phyloP scores from a whole-genome alignment of 306 rosid genomes.

The Styphnolobium japonicum region DNA sequence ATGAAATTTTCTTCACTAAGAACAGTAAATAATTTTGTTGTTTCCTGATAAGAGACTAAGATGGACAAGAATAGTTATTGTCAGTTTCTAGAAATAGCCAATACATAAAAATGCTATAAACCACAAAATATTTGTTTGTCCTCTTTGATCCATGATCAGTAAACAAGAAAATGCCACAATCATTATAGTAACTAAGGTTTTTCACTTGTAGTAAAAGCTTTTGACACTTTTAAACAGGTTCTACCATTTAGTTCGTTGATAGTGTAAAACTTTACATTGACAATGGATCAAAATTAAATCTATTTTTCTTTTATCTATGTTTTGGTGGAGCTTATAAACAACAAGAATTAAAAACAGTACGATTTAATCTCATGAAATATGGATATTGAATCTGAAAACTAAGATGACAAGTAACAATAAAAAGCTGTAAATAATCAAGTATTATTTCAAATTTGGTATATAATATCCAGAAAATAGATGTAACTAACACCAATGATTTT shows the following conservation, averaged over 20 bases:
- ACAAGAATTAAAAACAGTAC: background rate
- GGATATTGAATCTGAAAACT: background rate
- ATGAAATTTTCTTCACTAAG: background rate
- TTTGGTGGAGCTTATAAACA: background rate
- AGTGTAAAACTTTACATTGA: too few species aligned
- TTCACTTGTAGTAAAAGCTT: background rate
- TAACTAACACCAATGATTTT: background rate
- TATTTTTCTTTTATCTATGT: background rate
- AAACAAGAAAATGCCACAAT: background rate
- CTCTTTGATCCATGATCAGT: background rate
- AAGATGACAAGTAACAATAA: background rate
- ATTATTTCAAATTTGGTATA: too few species aligned
- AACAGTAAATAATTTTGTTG: conserved; percentile 38
- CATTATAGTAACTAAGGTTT: background rate
- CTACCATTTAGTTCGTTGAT: too few species aligned
- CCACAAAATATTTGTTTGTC: background rate
- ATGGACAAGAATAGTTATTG: background rate
- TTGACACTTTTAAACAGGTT: too few species aligned
- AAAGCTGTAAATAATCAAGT: background rate
- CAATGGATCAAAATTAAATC: too few species aligned
- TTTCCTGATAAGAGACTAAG: background rate
- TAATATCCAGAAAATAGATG: background rate
- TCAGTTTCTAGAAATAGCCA: background rate
- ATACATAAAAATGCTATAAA: background rate
- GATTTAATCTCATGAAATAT: background rate